Evolutionary conservation across 331 rosid genomes (phyloP).

Genomic region (Quercus phellos): DNA sequence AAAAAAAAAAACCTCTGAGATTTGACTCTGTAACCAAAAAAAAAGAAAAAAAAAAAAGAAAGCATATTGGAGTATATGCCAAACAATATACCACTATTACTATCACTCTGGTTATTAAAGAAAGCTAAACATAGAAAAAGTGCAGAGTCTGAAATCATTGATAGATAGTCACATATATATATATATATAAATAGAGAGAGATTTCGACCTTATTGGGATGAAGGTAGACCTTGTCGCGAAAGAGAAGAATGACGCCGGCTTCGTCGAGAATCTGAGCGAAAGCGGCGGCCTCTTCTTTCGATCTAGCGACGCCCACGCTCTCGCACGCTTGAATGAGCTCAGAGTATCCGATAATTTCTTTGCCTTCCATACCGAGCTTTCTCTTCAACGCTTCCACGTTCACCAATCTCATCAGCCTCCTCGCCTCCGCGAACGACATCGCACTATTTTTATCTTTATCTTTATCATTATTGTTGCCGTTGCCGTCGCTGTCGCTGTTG

Average conservation of each 20-base stretch:
- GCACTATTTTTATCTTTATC: constrained; percentile 11
- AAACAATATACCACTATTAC: too few relatives aligned
- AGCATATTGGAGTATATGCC: too few relatives aligned
- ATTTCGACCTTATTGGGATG: constrained; percentile 76
- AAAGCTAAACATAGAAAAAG: too few relatives aligned
- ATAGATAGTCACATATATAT: too few relatives aligned
- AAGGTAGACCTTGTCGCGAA: constrained; percentile 84
- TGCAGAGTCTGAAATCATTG: too few relatives aligned
- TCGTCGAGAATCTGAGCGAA: constrained; percentile 79
- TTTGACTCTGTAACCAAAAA: too few relatives aligned
- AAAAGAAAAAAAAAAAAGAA: too few relatives aligned
- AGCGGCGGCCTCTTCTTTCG: constrained; percentile 58
- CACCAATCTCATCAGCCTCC: constrained; percentile 77
- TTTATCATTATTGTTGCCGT: background rate
- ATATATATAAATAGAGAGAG: background rate
- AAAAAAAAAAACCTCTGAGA: too few relatives aligned
- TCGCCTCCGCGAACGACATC: constrained; percentile 61
- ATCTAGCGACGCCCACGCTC: constrained; percentile 77
- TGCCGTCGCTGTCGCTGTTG: background rate
- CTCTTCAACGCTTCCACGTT: constrained; percentile 74
- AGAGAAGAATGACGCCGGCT: constrained; percentile 83
- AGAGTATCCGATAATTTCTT: constrained; percentile 54
- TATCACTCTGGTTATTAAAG: too few relatives aligned
- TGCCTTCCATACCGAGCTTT: constrained; percentile 55
- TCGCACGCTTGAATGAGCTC: constrained; percentile 71